Conservation (phyloP, 2,329 filamentous ascomycete species). For the Aspergillus tubingensis region DNA sequence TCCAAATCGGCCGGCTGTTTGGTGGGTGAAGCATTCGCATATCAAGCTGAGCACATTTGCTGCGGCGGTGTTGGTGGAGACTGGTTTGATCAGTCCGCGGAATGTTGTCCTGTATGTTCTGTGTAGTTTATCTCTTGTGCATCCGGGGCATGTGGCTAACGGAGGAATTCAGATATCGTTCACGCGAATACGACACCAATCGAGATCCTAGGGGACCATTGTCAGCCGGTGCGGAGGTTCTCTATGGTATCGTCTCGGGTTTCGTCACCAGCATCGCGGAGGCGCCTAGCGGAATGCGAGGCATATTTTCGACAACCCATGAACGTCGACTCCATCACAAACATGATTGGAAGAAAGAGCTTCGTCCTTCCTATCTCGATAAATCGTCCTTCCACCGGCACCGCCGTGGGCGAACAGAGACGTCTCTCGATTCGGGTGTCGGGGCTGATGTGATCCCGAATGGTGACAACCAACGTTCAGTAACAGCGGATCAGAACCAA, state of each 20-base stretch:
- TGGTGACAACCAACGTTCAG: not conserved
- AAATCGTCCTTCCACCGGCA: not conserved
- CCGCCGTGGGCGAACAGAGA: not conserved
- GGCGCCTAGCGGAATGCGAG: slow-evolving; percentile 56
- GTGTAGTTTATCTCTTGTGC: no score
- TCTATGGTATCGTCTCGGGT: slow-evolving; percentile 79
- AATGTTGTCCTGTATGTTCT: slow-evolving; percentile 69
- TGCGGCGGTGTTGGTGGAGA: slow-evolving; percentile 67
- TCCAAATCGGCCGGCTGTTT: slow-evolving; percentile 69
- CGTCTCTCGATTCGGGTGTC: slow-evolving; percentile 3
- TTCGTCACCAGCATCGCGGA: slow-evolving; percentile 84
- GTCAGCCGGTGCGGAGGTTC: slow-evolving; percentile 71
- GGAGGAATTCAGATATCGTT: slow-evolving; percentile 46
- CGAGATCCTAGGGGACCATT: slow-evolving; percentile 78
- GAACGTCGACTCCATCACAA: not conserved
- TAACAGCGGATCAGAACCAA: not conserved
- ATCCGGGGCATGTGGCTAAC: slow-evolving; percentile 18
- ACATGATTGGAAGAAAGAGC: slow-evolving; percentile 1
- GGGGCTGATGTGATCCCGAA: not conserved
- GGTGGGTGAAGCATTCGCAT: slow-evolving; percentile 70
- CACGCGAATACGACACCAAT: slow-evolving; percentile 72
- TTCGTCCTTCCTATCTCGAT: not conserved
- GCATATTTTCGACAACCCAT: slow-evolving; percentile 10
- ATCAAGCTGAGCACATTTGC: slow-evolving; percentile 71
- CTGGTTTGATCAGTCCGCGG: slow-evolving; percentile 65